Evolutionary conservation across 2,329 filamentous ascomycete species (phyloP), one percentile per base, ranked within the genome.

Genomic region (Sporothrix brunneoviolacea): DNA sequence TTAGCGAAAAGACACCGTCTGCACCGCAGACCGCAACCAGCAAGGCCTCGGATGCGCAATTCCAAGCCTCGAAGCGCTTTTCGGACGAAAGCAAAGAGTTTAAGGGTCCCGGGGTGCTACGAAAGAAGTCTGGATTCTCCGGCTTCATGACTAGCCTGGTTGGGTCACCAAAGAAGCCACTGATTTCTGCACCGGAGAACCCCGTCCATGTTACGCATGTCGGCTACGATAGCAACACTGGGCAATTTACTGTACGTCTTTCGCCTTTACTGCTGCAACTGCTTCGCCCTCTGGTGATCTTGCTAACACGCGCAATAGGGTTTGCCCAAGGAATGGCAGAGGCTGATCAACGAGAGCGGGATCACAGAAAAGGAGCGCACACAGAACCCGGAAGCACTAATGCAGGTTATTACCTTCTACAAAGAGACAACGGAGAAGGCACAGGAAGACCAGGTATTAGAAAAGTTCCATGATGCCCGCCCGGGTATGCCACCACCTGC

Each of bases 131-230:
- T 46, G 89, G 88, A 52, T 89, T 95, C 64, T 90, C 88, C 15
- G 88, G 84, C 59, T 90, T 95, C 62, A 83, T 95, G 74, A 91
- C 84, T 66, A 91, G 84, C 65, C 65, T 84, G 54, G 83, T 94
- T 53, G 86, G 88, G 58, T 91, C 90, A 32, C 90, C 88, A 48
- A 88, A 91, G 68, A 88, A 90, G 57, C 89, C 93, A 41, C 82
- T 91, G 67, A 98, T 98, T 61, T 97, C 93, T n/a, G 88, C 90
- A 33, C 93, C 93, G 49, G 91, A 95, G 68, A 97, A 98, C 62
- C 93, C 93, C 43, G 90, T 97, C 54, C 93, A 97, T 70, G 88
- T 98, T 61, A 97, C 91, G 51, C 93, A 98, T 68, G 93, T 98
- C 58, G 91, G 91, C 60, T 96, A 95, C 67, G 91, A 98, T 69